Evolutionary conservation across 1,284 basidiomycete species (phyloP).

Genomic region (Boletus albobrunnescens): DNA sequence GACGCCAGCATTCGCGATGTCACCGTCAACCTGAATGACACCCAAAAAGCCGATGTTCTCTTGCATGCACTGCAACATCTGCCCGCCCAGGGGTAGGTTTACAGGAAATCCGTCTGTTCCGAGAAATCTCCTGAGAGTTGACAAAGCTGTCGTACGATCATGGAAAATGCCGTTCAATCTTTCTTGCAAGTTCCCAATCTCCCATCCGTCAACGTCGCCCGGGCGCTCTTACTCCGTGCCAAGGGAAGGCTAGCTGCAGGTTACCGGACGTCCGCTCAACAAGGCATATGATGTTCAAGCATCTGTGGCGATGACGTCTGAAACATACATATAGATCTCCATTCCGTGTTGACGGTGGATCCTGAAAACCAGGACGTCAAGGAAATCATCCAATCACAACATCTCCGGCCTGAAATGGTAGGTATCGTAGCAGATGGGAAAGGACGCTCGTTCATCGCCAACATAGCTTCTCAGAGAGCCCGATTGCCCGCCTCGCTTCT

Average conservation of each 20-base stretch:
- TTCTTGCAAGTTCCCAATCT: slow-evolving; percentile 56
- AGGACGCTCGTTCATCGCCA: background rate
- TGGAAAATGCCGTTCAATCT: slow-evolving; percentile 72
- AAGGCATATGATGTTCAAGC: no score
- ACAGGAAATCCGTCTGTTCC: slow-evolving; percentile 25
- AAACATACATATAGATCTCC: slow-evolving; percentile 46
- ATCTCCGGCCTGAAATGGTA: slow-evolving; percentile 34
- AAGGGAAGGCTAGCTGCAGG: slow-evolving; percentile 58
- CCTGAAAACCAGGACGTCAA: slow-evolving; percentile 68
- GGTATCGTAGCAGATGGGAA: background rate
- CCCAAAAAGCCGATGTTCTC: slow-evolving; percentile 60
- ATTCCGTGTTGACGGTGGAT: slow-evolving; percentile 58
- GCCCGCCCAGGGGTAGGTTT: slow-evolving; percentile 41
- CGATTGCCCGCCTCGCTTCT: slow-evolving; percentile 44
- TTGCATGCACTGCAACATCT: slow-evolving; percentile 58
- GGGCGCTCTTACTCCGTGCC: slow-evolving; percentile 60
- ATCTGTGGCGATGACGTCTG: background rate
- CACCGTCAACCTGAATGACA: slow-evolving; percentile 7
- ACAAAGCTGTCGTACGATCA: slow-evolving; percentile 52
- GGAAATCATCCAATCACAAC: slow-evolving; percentile 46
- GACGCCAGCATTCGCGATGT: slow-evolving; percentile 16
- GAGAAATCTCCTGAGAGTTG: slow-evolving; percentile 9
- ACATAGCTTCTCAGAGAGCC: slow-evolving; percentile 34
- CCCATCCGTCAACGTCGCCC: slow-evolving; percentile 49
- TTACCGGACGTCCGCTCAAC: slow-evolving; percentile 56